Conservation (phyloP, 495 filamentous ascomycete species). For the Thermothielavioides terrestris region DNA sequence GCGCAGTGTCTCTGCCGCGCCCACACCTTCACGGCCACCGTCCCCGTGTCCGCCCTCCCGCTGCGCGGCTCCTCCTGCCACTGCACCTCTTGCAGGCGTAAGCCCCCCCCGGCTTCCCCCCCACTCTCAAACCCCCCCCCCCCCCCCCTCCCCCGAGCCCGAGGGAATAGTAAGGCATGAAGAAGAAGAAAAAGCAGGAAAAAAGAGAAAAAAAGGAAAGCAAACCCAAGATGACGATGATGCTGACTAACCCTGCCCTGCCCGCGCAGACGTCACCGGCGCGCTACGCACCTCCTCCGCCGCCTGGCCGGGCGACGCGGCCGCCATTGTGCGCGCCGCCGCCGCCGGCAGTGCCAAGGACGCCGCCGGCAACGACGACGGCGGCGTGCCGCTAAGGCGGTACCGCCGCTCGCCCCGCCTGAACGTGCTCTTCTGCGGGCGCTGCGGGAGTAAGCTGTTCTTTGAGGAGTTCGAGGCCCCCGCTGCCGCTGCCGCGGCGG, state of each 20-base stretch:
- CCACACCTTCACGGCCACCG: conserved; percentile 18
- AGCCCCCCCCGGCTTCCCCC: no score
- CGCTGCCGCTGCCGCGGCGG: no score
- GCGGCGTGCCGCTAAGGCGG: conserved; percentile 10
- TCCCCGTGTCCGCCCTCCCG: conserved; percentile 19
- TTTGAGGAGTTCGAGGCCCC: conserved; percentile 14
- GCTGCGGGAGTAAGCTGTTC: conserved; percentile 39
- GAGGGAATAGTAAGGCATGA: no score
- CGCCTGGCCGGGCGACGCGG: conserved; percentile 12
- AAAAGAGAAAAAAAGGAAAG: no score
- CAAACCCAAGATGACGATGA: no score
- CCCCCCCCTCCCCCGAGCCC: no score
- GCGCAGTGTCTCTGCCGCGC: conserved; percentile 29
- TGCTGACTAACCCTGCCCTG: no score
- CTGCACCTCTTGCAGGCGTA: conserved; percentile 37
- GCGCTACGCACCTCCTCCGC: conserved; percentile 20
- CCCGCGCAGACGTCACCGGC: conserved; percentile 28
- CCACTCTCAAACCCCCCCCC: no score
- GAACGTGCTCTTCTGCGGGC: conserved; percentile 36
- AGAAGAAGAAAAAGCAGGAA: no score
- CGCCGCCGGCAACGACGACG: not conserved
- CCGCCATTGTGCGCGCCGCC: not conserved
- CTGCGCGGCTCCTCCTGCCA: conserved; percentile 28
- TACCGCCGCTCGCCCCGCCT: conserved; percentile 28
- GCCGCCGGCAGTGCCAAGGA: not conserved